Evolutionary conservation across 352 stramenopile genomes (phyloP), one percentile per base, ranked within the genome.

Genomic region (Phytopythium helicoides): DNA sequence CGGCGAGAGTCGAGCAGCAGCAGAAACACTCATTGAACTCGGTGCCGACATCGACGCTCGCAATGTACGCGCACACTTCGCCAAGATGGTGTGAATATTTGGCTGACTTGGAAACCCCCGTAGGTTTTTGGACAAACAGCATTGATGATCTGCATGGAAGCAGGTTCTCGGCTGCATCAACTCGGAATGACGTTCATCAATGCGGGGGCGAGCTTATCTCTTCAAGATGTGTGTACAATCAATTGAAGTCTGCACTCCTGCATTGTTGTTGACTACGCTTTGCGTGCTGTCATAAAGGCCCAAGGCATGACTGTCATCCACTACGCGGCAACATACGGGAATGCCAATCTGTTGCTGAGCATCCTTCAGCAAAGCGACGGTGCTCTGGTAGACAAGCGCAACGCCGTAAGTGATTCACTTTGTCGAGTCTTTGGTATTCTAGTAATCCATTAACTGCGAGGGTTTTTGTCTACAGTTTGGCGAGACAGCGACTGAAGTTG

Each of bases 171-270:
- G 23, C 67, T 93, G 25, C 72, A 87, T 28, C 78, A 84, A 35
- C 64, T 92, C 23, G 83, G 73, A 10, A 89, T 92, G 75, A 64
- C 86, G 21, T 79, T 91, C 47, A 52, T 93, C 1, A 89, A 89
- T 47, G 74, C 83, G 45, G 80, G 72, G 15, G 71, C 76, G 15
- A 46, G 81, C 41, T 53, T 90, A 33, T 65, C 58, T 3, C 64
- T 86, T 18, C 78, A 85, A 63, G 83, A 93, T 47, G 83, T 91
- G 45, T 42, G 69, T 34, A 47, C 18, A 44, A 46, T 14, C 19
- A 36, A 44, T 19, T 22, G 1, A n/a, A n/a, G n/a, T n/a, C n/a
- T n/a, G n/a, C n/a, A n/a, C n/a, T 31, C 5, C 53, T 39, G 14
- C 16, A 23, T 49, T 9, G 8, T 55, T 10, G 12, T 7, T 21